Evolutionary conservation across 192 early-diverging fungal species (phyloP), one percentile per base, ranked within the genome.

Genomic region (Backusella circina): DNA sequence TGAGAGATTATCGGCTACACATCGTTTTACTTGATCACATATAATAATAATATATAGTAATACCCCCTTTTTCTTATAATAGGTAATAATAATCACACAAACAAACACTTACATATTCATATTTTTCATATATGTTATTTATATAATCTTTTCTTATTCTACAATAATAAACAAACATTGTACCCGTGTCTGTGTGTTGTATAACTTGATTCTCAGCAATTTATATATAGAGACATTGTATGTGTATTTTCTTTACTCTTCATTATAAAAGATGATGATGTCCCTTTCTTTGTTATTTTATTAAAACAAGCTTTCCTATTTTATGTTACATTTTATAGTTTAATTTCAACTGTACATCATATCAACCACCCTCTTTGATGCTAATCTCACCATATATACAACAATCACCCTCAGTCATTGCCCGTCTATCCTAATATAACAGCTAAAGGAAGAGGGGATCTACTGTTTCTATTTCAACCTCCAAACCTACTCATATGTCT

Each of bases 1-100:
- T 68, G 77, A 78, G 21, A 51, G 77, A 30, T 13, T 78, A 47
- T 50, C 38, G 38, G 18, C 65, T 35, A 66, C 65, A n/a, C 65
- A 66, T 33, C 65, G 28, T 35, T 35, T 66, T 35, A 33, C 32
- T 33, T 66, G 9, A 65, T 7, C 12, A 65, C 9, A 2, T 7
- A 30, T 0, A 65, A 16, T 7, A 47, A n/a, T n/a, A 47, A 23
- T 23, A 54, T n/a, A 54, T 54, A 54, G 2, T 26, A 54, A 21
- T 54, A 9, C 18, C n/a, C 50, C 7, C 18, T 21, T 8, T 8
- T 21, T 21, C 21, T 7, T 32, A 12, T 33, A 65, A 65, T 32
- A 65, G 13, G 26, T n/a, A 33, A n/a, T n/a, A 30, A 33, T 28
- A 2, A 33, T 28, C 64, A 12, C 5, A 65, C 26, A 31, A 7